phyloP scores from a whole-genome alignment of 306 rosid genomes.

The Parietaria judaica region DNA sequence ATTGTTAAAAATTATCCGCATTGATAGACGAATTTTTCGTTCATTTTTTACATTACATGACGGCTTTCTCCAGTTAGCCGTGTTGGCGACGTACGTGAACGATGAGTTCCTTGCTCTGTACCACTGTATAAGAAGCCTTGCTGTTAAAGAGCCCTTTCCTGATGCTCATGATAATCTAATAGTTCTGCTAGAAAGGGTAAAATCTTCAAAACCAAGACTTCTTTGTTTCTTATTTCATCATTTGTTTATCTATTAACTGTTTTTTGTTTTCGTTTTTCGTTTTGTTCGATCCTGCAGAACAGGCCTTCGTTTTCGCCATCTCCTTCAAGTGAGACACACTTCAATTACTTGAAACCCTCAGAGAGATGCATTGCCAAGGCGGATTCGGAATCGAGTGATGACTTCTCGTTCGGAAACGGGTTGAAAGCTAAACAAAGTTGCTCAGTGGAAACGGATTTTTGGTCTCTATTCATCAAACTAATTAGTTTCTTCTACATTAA shows the following conservation, averaged over 20 bases:
- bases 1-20: too few species aligned
- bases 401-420: constrained; percentile 16
- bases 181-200: constrained; percentile 80
- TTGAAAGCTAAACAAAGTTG: constrained; percentile 24
- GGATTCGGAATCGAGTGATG: constrained; percentile 23
- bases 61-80: constrained; percentile 66
- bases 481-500: constrained; percentile 68
- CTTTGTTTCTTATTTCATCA: constrained; percentile 4
- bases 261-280: constrained; percentile 17
- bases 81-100: constrained; percentile 79
- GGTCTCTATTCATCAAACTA: constrained; percentile 62
- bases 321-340: constrained; percentile 25
- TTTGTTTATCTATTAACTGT: not conserved
- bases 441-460: constrained; percentile 32
- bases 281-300: constrained; percentile 59
- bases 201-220: constrained; percentile 2
- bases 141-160: constrained; percentile 88
- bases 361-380: constrained; percentile 24
- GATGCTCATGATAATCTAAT: constrained; percentile 81
- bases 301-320: constrained; percentile 45
- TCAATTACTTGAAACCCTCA: constrained; percentile 42
- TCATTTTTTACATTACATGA: constrained; percentile 12
- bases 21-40: not conserved
- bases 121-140: constrained; percentile 87
- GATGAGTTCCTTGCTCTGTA: constrained; percentile 94